Base-by-base conservation (phyloP, 108 stramenopile genomes). In the Aurantiochytrium sp. region DNA sequence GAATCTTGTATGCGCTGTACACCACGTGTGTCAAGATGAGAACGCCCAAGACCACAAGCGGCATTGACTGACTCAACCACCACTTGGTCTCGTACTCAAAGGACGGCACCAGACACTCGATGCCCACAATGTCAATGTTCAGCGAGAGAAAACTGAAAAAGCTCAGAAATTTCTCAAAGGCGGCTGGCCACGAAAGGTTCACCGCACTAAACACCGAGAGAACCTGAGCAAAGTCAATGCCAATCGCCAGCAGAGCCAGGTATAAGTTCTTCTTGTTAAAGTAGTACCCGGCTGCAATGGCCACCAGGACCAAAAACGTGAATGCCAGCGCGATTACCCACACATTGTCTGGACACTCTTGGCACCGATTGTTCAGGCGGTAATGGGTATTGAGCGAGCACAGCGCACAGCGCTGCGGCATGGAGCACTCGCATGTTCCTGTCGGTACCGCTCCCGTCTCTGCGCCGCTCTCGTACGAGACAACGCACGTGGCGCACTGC, bases 191-290 rank as follows among this genome's bases (percentile, higher is more conserved):
- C 44, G 58, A 59, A 6, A 92, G 55, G 91, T 89, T 53, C 35
- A 76, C 88, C 10, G 44, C 5, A 23, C 49, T 49, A 60, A 92
- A 92, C 35, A 92, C 72, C 43, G 91, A 89, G 35, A 92, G 49
- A 60, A 92, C 90, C 88, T 92, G 91, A 42, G 72, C 55, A 87
- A 89, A 92, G 49, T 92, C 91, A 16, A 92, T 59, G 29, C 90
- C 91, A 23, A 92, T 90, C 12, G 89, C 51, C 18, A 92, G 44
- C 44, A 90, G 53, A 4, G 87, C 91, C 45, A 92, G 53, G 73
- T 90, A 90, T 51, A 92, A 49, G 59, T 89, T 42, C 60, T 90
- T 88, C 64, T 60, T 51, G 72, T 92, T 69, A 43, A 92, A 59
- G 21, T 90, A 59, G 25, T 88, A 92, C 8, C 87, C 91, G 4